Evolutionary conservation across 495 filamentous ascomycete species (phyloP), one percentile per base, ranked within the genome.

Genomic region (Evernia prunastri): DNA sequence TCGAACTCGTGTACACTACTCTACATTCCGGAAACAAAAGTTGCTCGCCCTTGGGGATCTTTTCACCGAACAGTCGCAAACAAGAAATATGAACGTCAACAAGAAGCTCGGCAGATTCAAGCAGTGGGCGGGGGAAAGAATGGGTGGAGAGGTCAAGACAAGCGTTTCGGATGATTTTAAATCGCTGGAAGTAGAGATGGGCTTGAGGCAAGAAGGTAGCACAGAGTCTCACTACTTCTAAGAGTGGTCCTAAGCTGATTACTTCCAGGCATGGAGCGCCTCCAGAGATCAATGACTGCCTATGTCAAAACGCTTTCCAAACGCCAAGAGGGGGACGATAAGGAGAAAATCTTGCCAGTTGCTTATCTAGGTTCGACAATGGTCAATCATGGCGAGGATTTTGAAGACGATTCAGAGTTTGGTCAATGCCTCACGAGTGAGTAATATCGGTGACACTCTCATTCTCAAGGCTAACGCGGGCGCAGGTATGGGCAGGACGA

Each of bases 121-220:
- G 81, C 94, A 98, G 88, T 98, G 93, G 93, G 91, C 91, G 15
- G 90, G 91, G 61, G 94, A 98, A 79, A 87, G 91, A 77, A 97
- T 98, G 91, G 94, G 94, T 69, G 86, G 86, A 57, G 94, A 97
- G 76, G 84, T 84, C 71, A 96, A 93, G 78, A 97, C 92, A 17
- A 87, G 79, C 71, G 85, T 90, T 59, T 89, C 91, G 0, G 92
- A 98, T 59, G 89, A 97, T 67, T 97, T 98, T 83, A 96, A 92
- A 78, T 84, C 86, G 61, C 77, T 97, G 71, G 93, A 98, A 75
- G 83, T 85, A 54, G 95, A 98, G 76, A 97, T 98, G 95, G 82
- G 82, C 53, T 81, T 97, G 67, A 83, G 94, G 54, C 88, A 96
- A 70, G 90, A 97, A 63, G 94, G 94, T 96, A 79, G 67, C 80